These are phyloP conservation scores for Strobilomyces echinocephalus DNA, from an alignment of 768 basidiomycete species.

Conservation along the genomic window DNA sequence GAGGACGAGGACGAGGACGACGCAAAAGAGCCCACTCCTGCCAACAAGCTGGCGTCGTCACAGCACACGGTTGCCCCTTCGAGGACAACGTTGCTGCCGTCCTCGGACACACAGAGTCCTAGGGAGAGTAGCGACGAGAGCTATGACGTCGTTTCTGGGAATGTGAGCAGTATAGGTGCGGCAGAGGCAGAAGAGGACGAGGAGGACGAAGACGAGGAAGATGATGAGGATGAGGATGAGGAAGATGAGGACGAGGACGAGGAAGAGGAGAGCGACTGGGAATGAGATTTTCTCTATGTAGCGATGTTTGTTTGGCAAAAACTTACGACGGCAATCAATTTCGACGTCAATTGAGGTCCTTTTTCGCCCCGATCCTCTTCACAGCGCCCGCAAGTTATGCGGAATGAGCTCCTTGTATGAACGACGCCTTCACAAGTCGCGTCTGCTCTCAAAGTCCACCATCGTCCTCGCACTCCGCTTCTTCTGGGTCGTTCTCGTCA, in stretches of 20 bases:
- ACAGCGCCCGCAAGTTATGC: conserved; percentile 18
- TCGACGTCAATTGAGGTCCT: background rate
- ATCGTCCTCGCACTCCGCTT: conserved; percentile 43
- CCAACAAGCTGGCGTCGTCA: conserved; percentile 17
- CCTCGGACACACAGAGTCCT: conserved; percentile 38
- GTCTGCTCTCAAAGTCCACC: conserved; percentile 26
- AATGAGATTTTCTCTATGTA: conserved; percentile 29
- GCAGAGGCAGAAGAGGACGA: conserved; percentile 30
- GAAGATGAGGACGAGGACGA: conserved; percentile 21
- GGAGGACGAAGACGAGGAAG: conserved; percentile 24
- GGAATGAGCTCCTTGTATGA: conserved; percentile 27
- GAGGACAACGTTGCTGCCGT: conserved; percentile 22
- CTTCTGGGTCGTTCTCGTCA: conserved; percentile 51
- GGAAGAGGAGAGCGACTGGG: conserved; percentile 52
- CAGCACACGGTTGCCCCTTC: conserved; percentile 25
- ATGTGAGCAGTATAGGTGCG: conserved; percentile 39
- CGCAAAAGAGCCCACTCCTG: conserved; percentile 1
- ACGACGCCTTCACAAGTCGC: conserved; percentile 24
- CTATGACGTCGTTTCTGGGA: conserved; percentile 61
- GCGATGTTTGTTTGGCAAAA: too few relatives aligned
- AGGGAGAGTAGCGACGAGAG: conserved; percentile 62
- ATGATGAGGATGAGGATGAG: conserved; percentile 21
- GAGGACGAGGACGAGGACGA: conserved; percentile 88
- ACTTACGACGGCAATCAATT: conserved; percentile 6
- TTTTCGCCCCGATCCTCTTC: background rate